phyloP scores from a whole-genome alignment of 768 basidiomycete genomes.

The Myochromella boudieri region DNA sequence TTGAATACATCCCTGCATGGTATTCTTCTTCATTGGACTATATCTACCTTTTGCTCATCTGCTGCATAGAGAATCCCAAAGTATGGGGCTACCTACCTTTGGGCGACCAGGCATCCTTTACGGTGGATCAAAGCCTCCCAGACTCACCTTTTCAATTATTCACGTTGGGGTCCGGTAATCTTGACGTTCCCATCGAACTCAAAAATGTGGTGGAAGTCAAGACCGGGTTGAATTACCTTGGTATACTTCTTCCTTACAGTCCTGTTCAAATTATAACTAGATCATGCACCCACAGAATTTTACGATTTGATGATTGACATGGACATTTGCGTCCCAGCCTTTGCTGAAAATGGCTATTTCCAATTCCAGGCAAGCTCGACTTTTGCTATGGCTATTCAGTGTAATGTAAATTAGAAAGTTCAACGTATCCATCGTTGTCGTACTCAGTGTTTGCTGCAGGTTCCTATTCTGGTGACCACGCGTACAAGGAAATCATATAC shows the following conservation, averaged over 20 bases:
- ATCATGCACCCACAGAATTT: conserved; percentile 22
- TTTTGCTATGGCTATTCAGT: conserved; percentile 38
- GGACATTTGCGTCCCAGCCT: conserved; percentile 43
- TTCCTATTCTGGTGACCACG: conserved; percentile 40
- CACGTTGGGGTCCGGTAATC: conserved; percentile 30
- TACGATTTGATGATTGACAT: conserved; percentile 34
- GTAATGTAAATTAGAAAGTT: conserved; percentile 28
- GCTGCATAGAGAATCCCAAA: conserved; percentile 26
- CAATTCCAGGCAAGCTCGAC: conserved; percentile 40
- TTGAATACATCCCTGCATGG: conserved; percentile 30
- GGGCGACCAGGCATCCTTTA: conserved; percentile 19
- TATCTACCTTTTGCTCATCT: neutral
- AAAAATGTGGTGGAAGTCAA: conserved; percentile 36
- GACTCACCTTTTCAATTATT: conserved; percentile 32
- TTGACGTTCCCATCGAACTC: conserved; percentile 35
- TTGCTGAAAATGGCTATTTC: conserved; percentile 33
- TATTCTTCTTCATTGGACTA: conserved; percentile 8
- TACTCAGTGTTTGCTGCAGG: conserved; percentile 15
- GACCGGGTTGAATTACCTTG: conserved; percentile 31
- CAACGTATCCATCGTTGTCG: neutral
- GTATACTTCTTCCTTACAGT: conserved; percentile 2
- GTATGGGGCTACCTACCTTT: conserved; percentile 37
- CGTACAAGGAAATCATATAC: conserved; percentile 37
- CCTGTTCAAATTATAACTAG: neutral
- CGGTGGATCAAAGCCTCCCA: conserved; percentile 21